These are phyloP conservation scores for Chaetothyriales sp. DNA, from an alignment of 2,329 filamentous ascomycete species.

Conservation along the genomic window DNA sequence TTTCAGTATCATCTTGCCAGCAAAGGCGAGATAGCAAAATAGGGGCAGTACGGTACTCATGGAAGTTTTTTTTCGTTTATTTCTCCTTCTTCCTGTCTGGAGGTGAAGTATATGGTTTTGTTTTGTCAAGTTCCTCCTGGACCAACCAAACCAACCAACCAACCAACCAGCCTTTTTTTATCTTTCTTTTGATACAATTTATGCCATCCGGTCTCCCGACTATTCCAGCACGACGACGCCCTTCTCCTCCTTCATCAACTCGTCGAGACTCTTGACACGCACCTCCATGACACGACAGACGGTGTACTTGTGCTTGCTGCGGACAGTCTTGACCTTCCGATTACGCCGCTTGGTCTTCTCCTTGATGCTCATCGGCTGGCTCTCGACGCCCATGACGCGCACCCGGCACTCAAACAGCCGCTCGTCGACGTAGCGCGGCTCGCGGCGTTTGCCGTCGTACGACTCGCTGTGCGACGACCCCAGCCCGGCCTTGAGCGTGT, in stretches of 20 bases:
- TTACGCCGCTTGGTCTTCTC: constrained; percentile 51
- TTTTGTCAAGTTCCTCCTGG: too few relatives aligned
- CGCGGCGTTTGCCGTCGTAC: constrained; percentile 14
- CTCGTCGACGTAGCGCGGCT: constrained; percentile 54
- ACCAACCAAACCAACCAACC: too few relatives aligned
- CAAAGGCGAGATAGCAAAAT: too few relatives aligned
- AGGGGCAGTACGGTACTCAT: too few relatives aligned
- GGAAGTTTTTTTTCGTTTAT: too few relatives aligned
- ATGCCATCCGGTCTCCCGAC: too few relatives aligned
- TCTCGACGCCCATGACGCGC: constrained; percentile 69
- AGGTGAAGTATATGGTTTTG: too few relatives aligned
- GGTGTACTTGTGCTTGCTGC: constrained; percentile 84
- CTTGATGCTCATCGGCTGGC: constrained; percentile 45
- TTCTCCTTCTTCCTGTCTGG: too few relatives aligned
- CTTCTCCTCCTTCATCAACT: constrained; percentile 33
- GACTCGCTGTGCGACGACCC: constrained; percentile 25
- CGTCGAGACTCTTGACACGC: constrained; percentile 45
- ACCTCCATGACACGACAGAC: constrained; percentile 73
- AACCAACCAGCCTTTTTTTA: too few relatives aligned
- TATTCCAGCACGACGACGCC: constrained; percentile 21
- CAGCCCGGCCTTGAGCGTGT: constrained; percentile 59
- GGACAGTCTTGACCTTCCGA: constrained; percentile 53
- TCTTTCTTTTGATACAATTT: too few relatives aligned
- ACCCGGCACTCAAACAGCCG: constrained; percentile 72
- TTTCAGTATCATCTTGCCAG: too few relatives aligned